These are phyloP conservation scores for Neobulgaria alba DNA, from an alignment of 2,329 filamentous ascomycete species.

Conservation along the genomic window DNA sequence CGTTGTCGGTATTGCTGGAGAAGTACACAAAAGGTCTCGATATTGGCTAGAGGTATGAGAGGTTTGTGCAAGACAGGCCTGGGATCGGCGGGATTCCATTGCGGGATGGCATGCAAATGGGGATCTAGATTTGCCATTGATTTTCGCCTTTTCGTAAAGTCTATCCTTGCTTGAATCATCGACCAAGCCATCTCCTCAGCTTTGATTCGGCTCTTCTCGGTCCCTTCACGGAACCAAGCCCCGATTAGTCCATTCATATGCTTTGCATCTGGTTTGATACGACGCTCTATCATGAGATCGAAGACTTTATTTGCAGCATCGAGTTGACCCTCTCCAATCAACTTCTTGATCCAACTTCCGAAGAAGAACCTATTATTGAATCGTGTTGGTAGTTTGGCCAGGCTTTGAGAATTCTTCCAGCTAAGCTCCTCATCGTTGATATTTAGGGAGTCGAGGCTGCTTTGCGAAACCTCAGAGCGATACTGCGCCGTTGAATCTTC, in stretches of 20 bases:
- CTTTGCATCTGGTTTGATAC: constrained; percentile 59
- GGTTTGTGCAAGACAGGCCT: constrained; percentile 34
- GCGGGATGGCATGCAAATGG: constrained; percentile 9
- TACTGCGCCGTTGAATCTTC: constrained; percentile 23
- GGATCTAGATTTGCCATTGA: constrained; percentile 5
- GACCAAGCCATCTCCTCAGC: constrained; percentile 65
- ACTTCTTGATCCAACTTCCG: constrained; percentile 78
- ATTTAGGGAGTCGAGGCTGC: constrained; percentile 12
- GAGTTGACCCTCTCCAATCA: constrained; percentile 64
- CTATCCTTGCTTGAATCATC: constrained; percentile 64
- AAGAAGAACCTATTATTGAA: constrained; percentile 73
- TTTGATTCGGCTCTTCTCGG: constrained; percentile 42
- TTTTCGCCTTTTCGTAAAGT: constrained; percentile 45
- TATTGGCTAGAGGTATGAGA: constrained; percentile 51
- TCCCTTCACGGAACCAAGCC: constrained; percentile 62
- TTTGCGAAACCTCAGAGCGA: constrained; percentile 2
- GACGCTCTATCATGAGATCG: constrained; percentile 63
- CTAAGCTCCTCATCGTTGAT: constrained; percentile 30
- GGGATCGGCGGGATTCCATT: constrained; percentile 10
- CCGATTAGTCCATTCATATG: constrained; percentile 78
- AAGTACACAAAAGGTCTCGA: constrained; percentile 71
- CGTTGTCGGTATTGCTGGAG: constrained; percentile 63
- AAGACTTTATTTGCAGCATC: constrained; percentile 66
- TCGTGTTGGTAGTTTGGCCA: constrained; percentile 42
- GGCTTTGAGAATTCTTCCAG: constrained; percentile 16